A percentile compares a stretch with the other conserved stretches of the same genome.
Conservation (phyloP, 192 early-diverging fungal genomes). For the Umbelopsis vinacea region DNA sequence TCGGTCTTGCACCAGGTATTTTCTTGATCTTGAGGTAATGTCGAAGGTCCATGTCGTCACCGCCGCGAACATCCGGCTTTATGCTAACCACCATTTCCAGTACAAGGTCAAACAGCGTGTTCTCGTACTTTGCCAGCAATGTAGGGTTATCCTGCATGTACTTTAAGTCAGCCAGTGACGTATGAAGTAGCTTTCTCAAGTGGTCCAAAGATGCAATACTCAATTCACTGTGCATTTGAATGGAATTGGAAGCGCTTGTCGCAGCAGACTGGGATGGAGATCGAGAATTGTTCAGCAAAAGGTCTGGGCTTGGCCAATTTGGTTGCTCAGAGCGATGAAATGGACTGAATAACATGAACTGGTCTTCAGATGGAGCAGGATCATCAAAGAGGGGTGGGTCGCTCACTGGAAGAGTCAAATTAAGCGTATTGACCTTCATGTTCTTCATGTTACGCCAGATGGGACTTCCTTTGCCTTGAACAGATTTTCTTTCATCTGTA, state of each 20-base stretch:
- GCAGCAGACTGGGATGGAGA: not conserved
- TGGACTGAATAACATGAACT: constrained; percentile 15
- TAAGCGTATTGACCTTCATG: constrained; percentile 1
- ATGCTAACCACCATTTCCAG: constrained; percentile 61
- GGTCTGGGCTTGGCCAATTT: not conserved
- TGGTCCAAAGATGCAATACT: constrained; percentile 68
- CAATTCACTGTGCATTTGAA: constrained; percentile 48
- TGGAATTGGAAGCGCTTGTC: constrained; percentile 10
- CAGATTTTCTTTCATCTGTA: not conserved
- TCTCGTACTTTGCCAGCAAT: constrained; percentile 51
- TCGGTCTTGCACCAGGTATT: constrained; percentile 82
- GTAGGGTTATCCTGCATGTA: constrained; percentile 11
- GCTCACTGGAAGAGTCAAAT: not conserved
- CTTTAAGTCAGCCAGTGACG: constrained; percentile 64
- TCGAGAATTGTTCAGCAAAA: not conserved
- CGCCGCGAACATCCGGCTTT: constrained; percentile 65
- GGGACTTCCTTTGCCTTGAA: not conserved
- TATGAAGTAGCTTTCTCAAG: constrained; percentile 63
- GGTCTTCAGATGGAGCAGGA: not conserved
- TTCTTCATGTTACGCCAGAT: constrained; percentile 15
- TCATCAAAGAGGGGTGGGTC: not conserved
- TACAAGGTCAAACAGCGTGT: constrained; percentile 64
- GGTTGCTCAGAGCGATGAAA: not conserved
- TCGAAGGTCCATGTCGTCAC: constrained; percentile 85
- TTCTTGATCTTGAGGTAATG: constrained; percentile 95